These are phyloP conservation scores for Clarireedia paspali DNA, from an alignment of 2,329 filamentous ascomycete species.

Conservation along the genomic window DNA sequence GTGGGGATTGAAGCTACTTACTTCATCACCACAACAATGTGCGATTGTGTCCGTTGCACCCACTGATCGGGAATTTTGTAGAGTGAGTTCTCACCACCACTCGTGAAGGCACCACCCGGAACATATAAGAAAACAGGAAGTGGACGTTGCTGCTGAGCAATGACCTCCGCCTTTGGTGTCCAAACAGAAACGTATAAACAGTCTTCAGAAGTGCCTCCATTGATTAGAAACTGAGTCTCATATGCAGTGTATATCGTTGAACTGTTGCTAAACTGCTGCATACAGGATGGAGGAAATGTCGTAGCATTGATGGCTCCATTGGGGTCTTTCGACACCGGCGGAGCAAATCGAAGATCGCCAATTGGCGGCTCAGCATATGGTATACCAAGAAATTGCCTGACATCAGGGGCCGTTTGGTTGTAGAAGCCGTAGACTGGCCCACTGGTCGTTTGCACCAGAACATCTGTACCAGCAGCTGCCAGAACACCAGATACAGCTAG, in stretches of 20 bases:
- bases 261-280: slow-evolving; percentile 12
- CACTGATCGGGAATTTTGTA: neutral
- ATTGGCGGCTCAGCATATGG: slow-evolving; percentile 33
- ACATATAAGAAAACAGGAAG: slow-evolving; percentile 36
- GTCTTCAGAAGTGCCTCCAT: neutral
- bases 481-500: neutral
- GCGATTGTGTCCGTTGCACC: neutral
- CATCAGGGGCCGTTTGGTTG: slow-evolving; percentile 14
- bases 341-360: slow-evolving; percentile 31
- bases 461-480: neutral
- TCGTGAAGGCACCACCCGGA: slow-evolving; percentile 34
- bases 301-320: slow-evolving; percentile 14
- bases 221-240: neutral
- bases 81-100: neutral
- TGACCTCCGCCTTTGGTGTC: neutral
- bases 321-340: slow-evolving; percentile 18
- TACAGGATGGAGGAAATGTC: slow-evolving; percentile 15
- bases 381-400: slow-evolving; percentile 32
- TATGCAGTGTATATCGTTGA: slow-evolving; percentile 9
- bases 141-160: too few relatives aligned
- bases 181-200: neutral
- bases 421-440: slow-evolving; percentile 13
- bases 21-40: slow-evolving; percentile 3
- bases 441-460: slow-evolving; percentile 12
- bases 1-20: too few relatives aligned